Evolutionary conservation across 768 basidiomycete species (phyloP).

Genomic region (Leucosporidium creatinivorum): DNA sequence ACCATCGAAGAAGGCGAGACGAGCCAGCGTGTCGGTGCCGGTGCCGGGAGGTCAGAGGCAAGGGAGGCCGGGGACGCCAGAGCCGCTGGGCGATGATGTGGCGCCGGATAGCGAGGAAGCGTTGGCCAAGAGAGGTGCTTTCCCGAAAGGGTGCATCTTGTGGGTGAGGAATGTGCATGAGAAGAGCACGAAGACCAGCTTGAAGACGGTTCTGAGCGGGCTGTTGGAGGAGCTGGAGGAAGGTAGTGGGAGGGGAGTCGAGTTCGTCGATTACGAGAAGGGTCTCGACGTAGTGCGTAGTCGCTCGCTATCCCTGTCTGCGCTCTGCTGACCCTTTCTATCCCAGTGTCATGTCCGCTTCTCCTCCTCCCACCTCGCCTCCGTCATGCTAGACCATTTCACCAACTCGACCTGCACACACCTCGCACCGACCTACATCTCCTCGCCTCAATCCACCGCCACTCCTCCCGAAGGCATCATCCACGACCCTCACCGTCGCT

Average conservation of each 20-base stretch:
- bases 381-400: constrained; percentile 5
- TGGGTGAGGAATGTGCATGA: constrained; percentile 30
- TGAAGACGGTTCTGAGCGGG: constrained; percentile 16
- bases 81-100: not conserved
- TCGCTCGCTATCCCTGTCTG: not conserved
- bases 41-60: too few relatives aligned
- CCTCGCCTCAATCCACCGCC: not conserved
- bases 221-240: constrained; percentile 28
- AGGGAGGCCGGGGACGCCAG: not conserved
- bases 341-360: constrained; percentile 26
- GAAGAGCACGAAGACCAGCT: constrained; percentile 15
- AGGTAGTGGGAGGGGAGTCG: constrained; percentile 28
- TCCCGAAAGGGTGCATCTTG: constrained; percentile 17
- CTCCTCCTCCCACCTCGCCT: constrained; percentile 4
- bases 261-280: constrained; percentile 31
- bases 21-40: too few relatives aligned
- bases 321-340: not conserved
- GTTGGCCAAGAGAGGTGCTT: constrained; percentile 16
- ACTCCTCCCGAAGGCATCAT: not conserved
- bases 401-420: constrained; percentile 7
- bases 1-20: too few relatives aligned
- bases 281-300: constrained; percentile 11
- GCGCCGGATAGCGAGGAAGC: not conserved
- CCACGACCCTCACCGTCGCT: constrained; percentile 6
- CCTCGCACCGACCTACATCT: constrained; percentile 2